A percentile compares a stretch with the other conserved stretches of the same genome.
Evolutionary conservation across 1,284 basidiomycete genomes (phyloP).

Genomic region (Papiliotrema fonsecae): DNA sequence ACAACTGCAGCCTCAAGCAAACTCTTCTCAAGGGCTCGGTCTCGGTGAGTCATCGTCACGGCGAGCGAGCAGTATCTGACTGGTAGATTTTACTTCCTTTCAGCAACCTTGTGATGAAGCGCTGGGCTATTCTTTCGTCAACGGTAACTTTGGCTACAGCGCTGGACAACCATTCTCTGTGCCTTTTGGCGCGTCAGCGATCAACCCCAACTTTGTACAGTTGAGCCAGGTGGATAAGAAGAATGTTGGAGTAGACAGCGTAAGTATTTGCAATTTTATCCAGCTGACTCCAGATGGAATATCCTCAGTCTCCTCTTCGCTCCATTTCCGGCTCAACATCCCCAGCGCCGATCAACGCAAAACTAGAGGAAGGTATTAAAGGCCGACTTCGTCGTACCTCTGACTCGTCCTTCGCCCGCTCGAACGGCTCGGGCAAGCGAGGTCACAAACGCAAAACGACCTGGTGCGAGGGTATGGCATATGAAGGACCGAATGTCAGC

Average conservation of each 20-base stretch:
- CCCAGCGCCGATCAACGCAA: background rate
- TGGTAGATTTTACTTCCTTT: background rate
- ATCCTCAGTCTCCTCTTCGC: background rate
- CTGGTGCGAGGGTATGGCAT: background rate
- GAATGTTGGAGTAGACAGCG: background rate
- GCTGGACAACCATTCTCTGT: background rate
- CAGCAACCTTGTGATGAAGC: background rate
- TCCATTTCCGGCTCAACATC: background rate
- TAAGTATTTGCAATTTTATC: background rate
- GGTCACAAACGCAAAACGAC: conserved; percentile 1
- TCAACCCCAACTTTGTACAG: background rate
- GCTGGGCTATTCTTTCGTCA: background rate
- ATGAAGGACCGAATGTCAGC: conserved; percentile 4
- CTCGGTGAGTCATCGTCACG: background rate
- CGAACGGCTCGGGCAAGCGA: background rate
- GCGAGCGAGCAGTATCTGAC: background rate
- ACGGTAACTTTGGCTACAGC: background rate
- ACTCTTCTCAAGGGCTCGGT: background rate
- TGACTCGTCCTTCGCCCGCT: background rate
- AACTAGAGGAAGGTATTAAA: too few species aligned
- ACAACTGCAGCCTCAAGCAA: too few species aligned
- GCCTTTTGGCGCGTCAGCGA: background rate
- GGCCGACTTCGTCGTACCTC: background rate
- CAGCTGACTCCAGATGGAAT: background rate
- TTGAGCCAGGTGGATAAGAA: background rate